Base-by-base conservation (phyloP, 352 stramenopile species). In the Globisporangium apiculatum region DNA sequence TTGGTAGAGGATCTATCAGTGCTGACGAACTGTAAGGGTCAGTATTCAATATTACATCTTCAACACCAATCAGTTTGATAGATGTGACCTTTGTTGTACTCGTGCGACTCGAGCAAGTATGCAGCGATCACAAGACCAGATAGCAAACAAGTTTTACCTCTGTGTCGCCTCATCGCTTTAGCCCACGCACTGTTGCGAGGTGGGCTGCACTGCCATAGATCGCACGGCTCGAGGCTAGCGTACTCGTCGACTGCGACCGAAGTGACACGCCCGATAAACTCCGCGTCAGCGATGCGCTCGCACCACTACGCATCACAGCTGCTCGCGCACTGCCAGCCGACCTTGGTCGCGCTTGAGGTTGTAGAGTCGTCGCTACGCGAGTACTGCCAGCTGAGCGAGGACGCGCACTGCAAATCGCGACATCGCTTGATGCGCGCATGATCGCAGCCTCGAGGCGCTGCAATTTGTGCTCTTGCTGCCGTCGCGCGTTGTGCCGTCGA, bases 371-470 rank as follows among this genome's bases (percentile, higher is more conserved):
- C 14, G 56, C 47, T 50, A 55, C 58, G 47, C 48, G 60, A 58
- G 45, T 1, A 31, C 54, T 38, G 40, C 11, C 40, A 43, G 40
- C 40, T 1, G 35, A 12, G 12, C 15, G 45, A n/a, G 10, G 24
- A 8, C 40, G 53, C 31, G 43, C 11, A 14, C 4, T 48, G 18
- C 18, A 37, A 18, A 10, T 45, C 6, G 43, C 41, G 35, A 5
- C 5, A n/a, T 7, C 31, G 8, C 36, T 38, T 17, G 46, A 48
- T 9, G 53, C 53, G 61, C 54, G 51, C 43, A 48, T 52, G 18
- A 85, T 66, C 1, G 73, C 71, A 54, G 62, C 62, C 41, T 83
- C 71, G 0, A 83, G 60, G 3, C 68, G 58, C 36, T 73, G 68
- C 38, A 73, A 73, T 48, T 75, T 75, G 7, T 62, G 60, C 36